Base-by-base conservation (phyloP, 2,329 filamentous ascomycete genomes). In the Xylariomycetidae sp. region DNA sequence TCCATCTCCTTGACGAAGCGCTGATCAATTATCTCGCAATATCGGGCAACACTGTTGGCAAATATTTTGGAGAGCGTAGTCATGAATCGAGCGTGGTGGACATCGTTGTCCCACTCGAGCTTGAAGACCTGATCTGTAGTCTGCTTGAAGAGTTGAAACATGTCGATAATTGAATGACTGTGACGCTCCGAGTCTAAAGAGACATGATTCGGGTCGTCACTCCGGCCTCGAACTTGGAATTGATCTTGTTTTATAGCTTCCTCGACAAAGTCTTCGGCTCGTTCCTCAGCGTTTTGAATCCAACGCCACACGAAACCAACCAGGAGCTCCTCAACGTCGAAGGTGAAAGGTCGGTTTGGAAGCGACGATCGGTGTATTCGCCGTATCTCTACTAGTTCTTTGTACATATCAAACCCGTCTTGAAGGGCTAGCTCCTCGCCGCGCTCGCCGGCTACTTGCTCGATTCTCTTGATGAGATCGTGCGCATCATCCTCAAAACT, bases 61-160 rank as follows among this genome's bases (percentile, higher is more conserved):
- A 97, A 87, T 0, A 84, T 82, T 51, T 88, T 94, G 11, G 89
- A 82, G 12, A 96, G 68, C 2, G 88, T 80, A 12, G 92, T 98
- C 89, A 97, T 97, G 62, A 98, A 98, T 42, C 89, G 88, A 25
- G 92, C 90, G 56, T 95, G 86, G 46, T 95, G 89, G 23, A 94
- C 71, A 51, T 95, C 87, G 56, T 97, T 88, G 44, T 88, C 84
- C 92, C 92, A 98, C 40, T 89, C 80, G 9, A 98, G 72, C 47
- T 87, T 72, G 34, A 86, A 80, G 34, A 98, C 79, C 50, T 94
- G 87, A 44, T 96, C 85, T 22, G 94, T 80, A 13, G 85, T 86
- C 62, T 96, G 86, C 50, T 89, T 94, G 69, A 97, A 96, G 1
- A 94, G 82, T 49, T 85, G 82, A 65, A 96, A 97, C 27, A 95